Conservation (phyloP, 2,329 filamentous ascomycete species). For the Fusarium vanettenii region DNA sequence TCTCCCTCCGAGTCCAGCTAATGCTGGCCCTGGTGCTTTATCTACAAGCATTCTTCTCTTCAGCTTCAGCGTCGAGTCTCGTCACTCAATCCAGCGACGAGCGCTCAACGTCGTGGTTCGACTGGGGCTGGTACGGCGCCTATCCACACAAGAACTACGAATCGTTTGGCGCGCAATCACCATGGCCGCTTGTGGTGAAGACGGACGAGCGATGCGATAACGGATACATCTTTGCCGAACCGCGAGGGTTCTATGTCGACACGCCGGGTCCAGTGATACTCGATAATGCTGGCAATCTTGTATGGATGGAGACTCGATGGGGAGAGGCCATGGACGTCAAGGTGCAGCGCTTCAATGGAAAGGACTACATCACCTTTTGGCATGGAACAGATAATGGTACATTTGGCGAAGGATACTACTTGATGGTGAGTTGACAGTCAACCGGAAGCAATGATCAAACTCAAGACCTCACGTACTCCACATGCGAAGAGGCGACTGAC, state of each 20-base stretch:
- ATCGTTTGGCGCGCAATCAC: constrained; percentile 40
- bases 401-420: constrained; percentile 58
- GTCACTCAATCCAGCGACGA: background rate
- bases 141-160: constrained; percentile 33
- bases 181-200: constrained; percentile 47
- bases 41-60: background rate
- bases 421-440: constrained; percentile 53
- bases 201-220: constrained; percentile 50
- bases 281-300: constrained; percentile 55
- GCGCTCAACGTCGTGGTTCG: constrained; percentile 24
- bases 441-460: background rate
- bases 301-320: constrained; percentile 56
- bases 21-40: constrained; percentile 7
- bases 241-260: constrained; percentile 49
- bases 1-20: background rate
- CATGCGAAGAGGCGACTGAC: background rate
- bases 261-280: constrained; percentile 56
- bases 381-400: constrained; percentile 58
- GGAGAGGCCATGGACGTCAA: constrained; percentile 43
- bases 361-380: constrained; percentile 37
- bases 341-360: constrained; percentile 26
- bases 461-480: background rate
- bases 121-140: constrained; percentile 40
- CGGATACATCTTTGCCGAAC: constrained; percentile 53
- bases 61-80: constrained; percentile 1